These are phyloP conservation scores for Fusarium sp. DNA, from an alignment of 2,329 filamentous ascomycete genomes.

Conservation along the genomic window DNA sequence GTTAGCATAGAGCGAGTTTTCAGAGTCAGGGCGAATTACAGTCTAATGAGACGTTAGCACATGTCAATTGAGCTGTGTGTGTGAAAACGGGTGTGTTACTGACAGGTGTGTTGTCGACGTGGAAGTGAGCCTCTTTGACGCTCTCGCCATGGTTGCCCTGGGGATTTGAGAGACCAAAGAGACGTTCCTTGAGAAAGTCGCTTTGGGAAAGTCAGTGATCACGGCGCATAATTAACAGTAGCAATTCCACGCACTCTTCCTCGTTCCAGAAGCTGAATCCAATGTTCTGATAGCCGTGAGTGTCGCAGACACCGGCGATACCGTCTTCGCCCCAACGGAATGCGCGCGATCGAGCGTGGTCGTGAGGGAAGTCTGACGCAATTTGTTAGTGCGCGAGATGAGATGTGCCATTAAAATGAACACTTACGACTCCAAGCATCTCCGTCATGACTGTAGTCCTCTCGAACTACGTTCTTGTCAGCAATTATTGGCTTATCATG, in stretches of 20 bases:
- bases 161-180: constrained; percentile 95
- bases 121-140: constrained; percentile 96
- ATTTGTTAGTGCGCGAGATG: constrained; percentile 33
- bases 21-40: constrained; percentile 52
- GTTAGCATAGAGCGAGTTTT: constrained; percentile 25
- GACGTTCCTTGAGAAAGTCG: constrained; percentile 91
- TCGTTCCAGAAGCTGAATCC: constrained; percentile 98
- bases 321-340: constrained; percentile 98
- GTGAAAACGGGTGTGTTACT: constrained; percentile 53
- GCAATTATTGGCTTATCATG: constrained; percentile 40
- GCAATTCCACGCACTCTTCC: constrained; percentile 76
- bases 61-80: neutral
- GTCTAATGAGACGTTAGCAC: constrained; percentile 56
- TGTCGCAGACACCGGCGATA: constrained; percentile 93
- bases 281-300: constrained; percentile 91
- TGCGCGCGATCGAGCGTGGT: constrained; percentile 87
- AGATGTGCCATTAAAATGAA: constrained; percentile 4
- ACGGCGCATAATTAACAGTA: neutral
- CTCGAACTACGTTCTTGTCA: constrained; percentile 70
- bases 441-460: constrained; percentile 91
- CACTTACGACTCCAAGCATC: constrained; percentile 95
- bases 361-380: constrained; percentile 86
- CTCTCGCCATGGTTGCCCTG: constrained; percentile 98
- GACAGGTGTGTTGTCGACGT: constrained; percentile 90
- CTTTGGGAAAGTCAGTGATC: constrained; percentile 66